Conservation (phyloP, 2,329 filamentous ascomycete genomes). For the Colletotrichum orbiculare region DNA sequence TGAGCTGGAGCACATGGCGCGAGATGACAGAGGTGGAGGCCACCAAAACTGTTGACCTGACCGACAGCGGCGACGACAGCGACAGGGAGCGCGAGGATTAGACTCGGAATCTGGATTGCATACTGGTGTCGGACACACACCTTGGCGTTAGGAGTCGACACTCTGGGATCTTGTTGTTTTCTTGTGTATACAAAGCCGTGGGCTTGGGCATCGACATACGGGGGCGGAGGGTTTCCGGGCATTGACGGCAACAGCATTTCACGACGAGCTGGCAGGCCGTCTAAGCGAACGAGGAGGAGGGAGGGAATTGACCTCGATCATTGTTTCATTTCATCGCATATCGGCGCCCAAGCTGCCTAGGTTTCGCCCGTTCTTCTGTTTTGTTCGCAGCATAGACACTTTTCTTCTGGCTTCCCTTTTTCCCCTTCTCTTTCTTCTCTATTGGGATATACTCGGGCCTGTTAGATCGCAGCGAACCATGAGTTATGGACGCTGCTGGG, state of each 20-base stretch:
- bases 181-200: constrained; percentile 12
- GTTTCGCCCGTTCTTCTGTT: constrained; percentile 1
- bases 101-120: constrained; percentile 17
- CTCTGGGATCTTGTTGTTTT: constrained; percentile 13
- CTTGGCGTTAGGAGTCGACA: constrained; percentile 25
- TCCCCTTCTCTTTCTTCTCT: neutral
- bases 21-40: constrained; percentile 89
- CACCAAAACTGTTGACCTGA: constrained; percentile 63
- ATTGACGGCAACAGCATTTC: constrained; percentile 22
- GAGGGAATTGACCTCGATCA: neutral
- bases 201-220: constrained; percentile 10
- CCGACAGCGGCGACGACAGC: constrained; percentile 56
- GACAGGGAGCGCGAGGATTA: constrained; percentile 52
- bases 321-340: constrained; percentile 12
- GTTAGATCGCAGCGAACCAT: constrained; percentile 13
- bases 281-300: neutral
- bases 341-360: neutral
- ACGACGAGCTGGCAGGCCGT: constrained; percentile 4
- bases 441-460: neutral
- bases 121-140: constrained; percentile 23
- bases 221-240: neutral
- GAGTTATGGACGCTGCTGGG: constrained; percentile 12
- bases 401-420: neutral
- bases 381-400: constrained; percentile 3
- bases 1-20: constrained; percentile 91